These are phyloP conservation scores for Solanum infundibuliforme DNA, from an alignment of 257 asterid genomes.

Conservation along the genomic window DNA sequence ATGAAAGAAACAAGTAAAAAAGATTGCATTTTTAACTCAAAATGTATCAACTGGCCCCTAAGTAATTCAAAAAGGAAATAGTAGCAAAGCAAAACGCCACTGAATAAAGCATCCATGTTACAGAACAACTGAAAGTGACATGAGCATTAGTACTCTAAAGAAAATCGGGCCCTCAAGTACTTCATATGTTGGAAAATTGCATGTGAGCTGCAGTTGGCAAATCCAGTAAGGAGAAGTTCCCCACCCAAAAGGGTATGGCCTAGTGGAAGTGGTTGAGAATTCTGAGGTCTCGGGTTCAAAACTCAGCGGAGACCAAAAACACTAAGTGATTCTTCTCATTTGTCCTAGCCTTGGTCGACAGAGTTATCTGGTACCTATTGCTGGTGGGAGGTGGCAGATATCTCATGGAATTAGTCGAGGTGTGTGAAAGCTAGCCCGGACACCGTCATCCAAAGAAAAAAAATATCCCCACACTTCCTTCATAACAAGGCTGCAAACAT, in stretches of 20 bases:
- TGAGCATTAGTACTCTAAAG: not conserved
- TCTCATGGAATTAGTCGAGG: not conserved
- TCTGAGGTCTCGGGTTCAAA: not conserved
- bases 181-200: not conserved
- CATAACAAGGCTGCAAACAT: not conserved
- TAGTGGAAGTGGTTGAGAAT: not conserved
- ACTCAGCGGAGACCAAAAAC: not conserved
- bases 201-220: conserved; percentile 3
- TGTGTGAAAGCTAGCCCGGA: not conserved
- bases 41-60: not conserved
- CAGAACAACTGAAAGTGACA: not conserved
- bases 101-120: not conserved
- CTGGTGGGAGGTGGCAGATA: not conserved
- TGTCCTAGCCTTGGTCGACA: not conserved
- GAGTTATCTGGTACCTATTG: not conserved
- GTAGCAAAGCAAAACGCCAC: not conserved
- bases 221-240: not conserved
- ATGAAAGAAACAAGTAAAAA: not conserved
- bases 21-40: not conserved
- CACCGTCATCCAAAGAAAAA: not conserved
- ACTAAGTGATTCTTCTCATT: not conserved
- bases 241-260: not conserved
- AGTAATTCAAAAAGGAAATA: not conserved
- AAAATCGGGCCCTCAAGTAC: not conserved
- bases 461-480: not conserved